Conservation (phyloP, 202 grass and related monocot genomes). For the Setaria italica region DNA sequence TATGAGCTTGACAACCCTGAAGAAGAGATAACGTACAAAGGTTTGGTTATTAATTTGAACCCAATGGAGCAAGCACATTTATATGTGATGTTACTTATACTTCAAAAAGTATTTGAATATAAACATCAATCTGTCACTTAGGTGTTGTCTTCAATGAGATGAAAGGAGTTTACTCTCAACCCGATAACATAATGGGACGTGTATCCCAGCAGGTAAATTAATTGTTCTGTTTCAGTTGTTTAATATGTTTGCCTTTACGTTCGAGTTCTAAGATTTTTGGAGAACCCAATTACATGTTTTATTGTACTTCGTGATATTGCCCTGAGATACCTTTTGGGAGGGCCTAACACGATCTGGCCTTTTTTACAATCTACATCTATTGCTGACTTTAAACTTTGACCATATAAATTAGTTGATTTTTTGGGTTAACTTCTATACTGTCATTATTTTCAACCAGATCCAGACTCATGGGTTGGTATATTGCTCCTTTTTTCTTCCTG, state of each 20-base stretch:
- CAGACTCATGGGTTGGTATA: conserved; percentile 5
- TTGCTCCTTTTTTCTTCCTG: not conserved
- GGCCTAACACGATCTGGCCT: conserved; percentile 15
- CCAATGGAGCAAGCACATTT: conserved; percentile 30
- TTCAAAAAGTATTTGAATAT: conserved; percentile 26
- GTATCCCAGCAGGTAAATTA: conserved; percentile 76
- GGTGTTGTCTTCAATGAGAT: conserved; percentile 99
- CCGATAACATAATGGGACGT: conserved; percentile 94
- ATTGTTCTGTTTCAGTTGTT: conserved; percentile 34
- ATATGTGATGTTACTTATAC: not conserved
- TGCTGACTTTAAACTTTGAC: conserved; percentile 9
- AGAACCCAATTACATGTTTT: conserved; percentile 28
- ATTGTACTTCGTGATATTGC: not conserved
- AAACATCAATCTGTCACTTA: conserved; percentile 48
- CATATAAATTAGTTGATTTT: conserved; percentile 12
- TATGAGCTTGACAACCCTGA: conserved; percentile 94
- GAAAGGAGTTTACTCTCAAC: conserved; percentile 99
- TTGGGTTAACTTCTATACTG: not conserved
- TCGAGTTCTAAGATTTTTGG: conserved; percentile 19
- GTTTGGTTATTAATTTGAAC: conserved; percentile 50
- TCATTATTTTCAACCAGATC: conserved; percentile 29
- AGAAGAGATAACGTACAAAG: conserved; percentile 98
- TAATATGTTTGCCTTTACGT: conserved; percentile 9
- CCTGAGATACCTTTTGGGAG: conserved; percentile 9
- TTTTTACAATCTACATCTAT: conserved; percentile 34